Base-by-base conservation (phyloP, 2,329 filamentous ascomycete genomes). In the Botrytis squamosa region DNA sequence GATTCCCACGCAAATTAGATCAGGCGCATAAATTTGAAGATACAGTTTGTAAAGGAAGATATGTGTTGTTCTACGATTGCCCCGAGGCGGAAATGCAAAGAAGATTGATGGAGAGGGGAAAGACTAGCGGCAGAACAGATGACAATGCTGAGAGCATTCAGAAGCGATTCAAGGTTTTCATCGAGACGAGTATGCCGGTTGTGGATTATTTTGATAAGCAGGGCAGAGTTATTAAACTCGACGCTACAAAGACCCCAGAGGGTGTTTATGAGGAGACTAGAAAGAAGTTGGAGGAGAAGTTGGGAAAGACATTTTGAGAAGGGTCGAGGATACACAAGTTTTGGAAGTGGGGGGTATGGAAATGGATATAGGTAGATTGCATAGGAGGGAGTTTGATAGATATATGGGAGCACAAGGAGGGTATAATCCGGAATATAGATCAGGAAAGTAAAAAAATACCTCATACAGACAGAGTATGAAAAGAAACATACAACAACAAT, bases 181-280 rank as follows among this genome's bases (percentile, higher is more conserved):
- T 97, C 79, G 94, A 98, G 84, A 97, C 94, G 3, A 97, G 94
- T 84, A 98, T 98, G 95, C 96, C 96, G 40, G 96, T 98, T 65
- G 94, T 99, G 72, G 88, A 97, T 78, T 89, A 93, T 82, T 98
- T 92, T 82, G 90, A 92, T 80, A 86, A 86, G 79, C 86, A 95
- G 84, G 90, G 89, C 79, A 91, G 91, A 81, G 94, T 98, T 25
- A 89, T 97, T 82, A 93, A 91, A 85, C 88, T 98, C 63, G 86
- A 91, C 79, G 93, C 95, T 44, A 91, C 90, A 40, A 87, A 89
- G 62, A 80, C 84, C 12, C 91, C 93, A 3, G 90, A 93, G 42
- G 87, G 81, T 80, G 89, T 91, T 67, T 90, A 88, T 79, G 81
- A 81, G 77, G 85, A 83, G 70, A 91, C 89, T 1, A 83, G 85